A percentile compares a stretch with the other conserved stretches of the same genome.
Evolutionary conservation across 2,329 filamentous ascomycete species (phyloP).

Genomic region (Penicillium sp.): DNA sequence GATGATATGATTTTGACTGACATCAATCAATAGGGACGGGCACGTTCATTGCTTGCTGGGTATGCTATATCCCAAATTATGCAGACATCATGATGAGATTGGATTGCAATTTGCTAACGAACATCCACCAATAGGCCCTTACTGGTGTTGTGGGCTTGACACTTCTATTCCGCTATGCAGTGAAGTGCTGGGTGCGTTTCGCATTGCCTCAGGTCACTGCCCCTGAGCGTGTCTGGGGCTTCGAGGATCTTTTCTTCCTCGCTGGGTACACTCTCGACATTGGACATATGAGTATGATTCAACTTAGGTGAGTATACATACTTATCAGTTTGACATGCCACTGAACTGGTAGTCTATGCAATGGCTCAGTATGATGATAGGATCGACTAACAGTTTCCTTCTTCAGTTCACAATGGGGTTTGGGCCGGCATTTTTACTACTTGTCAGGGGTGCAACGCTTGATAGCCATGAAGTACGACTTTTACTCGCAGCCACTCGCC

Average conservation of each 20-base stretch:
- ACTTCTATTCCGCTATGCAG: constrained; percentile 32
- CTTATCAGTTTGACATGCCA: neutral
- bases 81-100: neutral
- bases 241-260: constrained; percentile 42
- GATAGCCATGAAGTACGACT: constrained; percentile 37
- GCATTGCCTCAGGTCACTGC: constrained; percentile 40
- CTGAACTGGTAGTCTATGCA: neutral
- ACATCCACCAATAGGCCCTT: constrained; percentile 21
- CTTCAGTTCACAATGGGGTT: constrained; percentile 37
- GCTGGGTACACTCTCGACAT: constrained; percentile 40
- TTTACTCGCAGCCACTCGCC: constrained; percentile 33
- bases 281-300: constrained; percentile 41
- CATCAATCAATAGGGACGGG: constrained; percentile 19
- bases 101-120: neutral
- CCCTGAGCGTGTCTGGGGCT: constrained; percentile 42
- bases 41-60: constrained; percentile 32
- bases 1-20: constrained; percentile 1
- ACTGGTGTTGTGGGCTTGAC: constrained; percentile 30
- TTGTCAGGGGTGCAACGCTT: constrained; percentile 32
- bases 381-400: neutral
- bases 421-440: constrained; percentile 44
- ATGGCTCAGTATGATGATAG: neutral
- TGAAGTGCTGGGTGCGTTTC: constrained; percentile 42
- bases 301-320: constrained; percentile 35
- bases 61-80: constrained; percentile 10